A percentile compares a stretch with the other conserved stretches of the same genome.
Conservation (phyloP, 2,329 filamentous ascomycete species). For the Cladosporium sp. region DNA sequence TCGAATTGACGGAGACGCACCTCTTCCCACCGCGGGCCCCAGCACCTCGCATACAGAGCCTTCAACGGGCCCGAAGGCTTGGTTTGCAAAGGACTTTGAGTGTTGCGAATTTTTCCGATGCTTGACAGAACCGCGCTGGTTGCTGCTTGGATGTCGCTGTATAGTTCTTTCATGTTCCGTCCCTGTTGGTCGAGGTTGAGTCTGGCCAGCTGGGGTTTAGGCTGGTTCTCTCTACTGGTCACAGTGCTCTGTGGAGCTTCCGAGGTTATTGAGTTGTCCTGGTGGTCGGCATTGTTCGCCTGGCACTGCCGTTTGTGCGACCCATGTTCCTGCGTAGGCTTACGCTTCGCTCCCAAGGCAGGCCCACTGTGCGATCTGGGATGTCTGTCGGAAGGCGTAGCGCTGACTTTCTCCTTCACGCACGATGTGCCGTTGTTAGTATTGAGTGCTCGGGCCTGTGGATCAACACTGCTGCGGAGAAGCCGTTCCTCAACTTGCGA, state of each 20-base stretch:
- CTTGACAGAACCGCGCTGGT: not conserved
- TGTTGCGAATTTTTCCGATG: not conserved
- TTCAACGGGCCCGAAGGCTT: not conserved
- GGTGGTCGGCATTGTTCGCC: not conserved
- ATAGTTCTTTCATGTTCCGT: not conserved
- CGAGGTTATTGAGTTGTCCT: not conserved
- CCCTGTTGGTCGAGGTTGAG: not conserved
- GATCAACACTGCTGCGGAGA: not conserved
- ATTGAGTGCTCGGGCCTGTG: not conserved
- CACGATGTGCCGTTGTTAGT: not conserved
- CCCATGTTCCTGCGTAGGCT: not conserved
- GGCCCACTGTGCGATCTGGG: not conserved
- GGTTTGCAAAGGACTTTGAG: not conserved
- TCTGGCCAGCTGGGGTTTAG: not conserved
- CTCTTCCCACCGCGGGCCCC: not conserved
- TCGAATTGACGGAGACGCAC: not conserved
- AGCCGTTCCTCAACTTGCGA: not conserved
- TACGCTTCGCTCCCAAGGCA: not conserved
- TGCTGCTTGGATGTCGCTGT: not conserved
- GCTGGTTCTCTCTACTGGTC: not conserved
- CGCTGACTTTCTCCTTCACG: not conserved
- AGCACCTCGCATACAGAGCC: not conserved
- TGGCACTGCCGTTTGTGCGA: not conserved
- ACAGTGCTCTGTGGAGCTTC: not conserved
- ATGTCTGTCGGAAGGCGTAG: too few relatives aligned